A percentile compares a stretch with the other conserved stretches of the same genome.
Conservation (phyloP, 768 basidiomycete species). For the Leccinum imitatum region DNA sequence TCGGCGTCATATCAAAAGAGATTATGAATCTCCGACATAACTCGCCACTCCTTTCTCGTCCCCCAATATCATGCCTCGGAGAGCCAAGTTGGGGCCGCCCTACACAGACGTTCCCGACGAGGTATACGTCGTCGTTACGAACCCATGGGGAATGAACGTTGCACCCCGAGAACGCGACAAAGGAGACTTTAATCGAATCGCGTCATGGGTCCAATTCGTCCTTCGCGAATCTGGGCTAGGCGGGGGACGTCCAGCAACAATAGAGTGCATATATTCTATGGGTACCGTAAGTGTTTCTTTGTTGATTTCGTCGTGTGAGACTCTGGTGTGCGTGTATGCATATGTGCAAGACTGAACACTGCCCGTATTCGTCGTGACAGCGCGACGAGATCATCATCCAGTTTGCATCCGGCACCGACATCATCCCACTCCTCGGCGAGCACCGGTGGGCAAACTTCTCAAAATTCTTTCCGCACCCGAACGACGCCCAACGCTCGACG, state of each 20-base stretch:
- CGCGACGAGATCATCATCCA: conserved; percentile 33
- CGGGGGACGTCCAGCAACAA: conserved; percentile 10
- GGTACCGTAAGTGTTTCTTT: conserved; percentile 29
- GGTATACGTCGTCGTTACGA: conserved; percentile 24
- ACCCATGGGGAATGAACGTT: conserved; percentile 25
- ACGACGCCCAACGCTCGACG: conserved; percentile 17
- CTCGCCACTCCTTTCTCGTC: background rate
- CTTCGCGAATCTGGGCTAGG: conserved; percentile 22
- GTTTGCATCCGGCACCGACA: conserved; percentile 21
- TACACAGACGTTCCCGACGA: conserved; percentile 23
- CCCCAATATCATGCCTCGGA: conserved; percentile 16
- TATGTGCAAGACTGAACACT: background rate
- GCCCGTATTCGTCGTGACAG: conserved; percentile 7
- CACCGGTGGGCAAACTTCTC: conserved; percentile 24
- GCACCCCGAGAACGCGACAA: conserved; percentile 8
- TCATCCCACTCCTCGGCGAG: conserved; percentile 30
- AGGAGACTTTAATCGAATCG: conserved; percentile 22
- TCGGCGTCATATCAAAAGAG: conserved; percentile 7
- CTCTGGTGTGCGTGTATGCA: background rate
- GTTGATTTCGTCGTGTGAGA: background rate
- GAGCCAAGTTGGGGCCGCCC: conserved; percentile 27
- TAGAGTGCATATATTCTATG: conserved; percentile 29
- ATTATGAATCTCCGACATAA: conserved; percentile 17
- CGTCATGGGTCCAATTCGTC: conserved; percentile 26
- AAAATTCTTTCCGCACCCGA: background rate